Base-by-base conservation (phyloP, 805 yeast genomes). In the Cyberlindnera meyerae region DNA sequence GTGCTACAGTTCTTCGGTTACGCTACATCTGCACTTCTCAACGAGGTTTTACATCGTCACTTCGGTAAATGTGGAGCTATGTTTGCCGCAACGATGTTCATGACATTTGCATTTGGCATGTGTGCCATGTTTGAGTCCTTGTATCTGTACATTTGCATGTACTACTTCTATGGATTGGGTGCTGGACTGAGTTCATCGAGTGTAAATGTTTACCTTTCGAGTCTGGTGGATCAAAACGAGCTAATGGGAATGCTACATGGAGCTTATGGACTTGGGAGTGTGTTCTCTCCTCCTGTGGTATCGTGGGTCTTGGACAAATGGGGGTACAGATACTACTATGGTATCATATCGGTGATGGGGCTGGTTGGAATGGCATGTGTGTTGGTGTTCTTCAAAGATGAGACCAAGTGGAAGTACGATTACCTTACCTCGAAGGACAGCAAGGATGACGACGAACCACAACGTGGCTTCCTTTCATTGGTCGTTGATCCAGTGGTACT, bases 251-350 rank as follows among this genome's bases (percentile, higher is more conserved):
- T 66, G 18, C 62, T 73, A 40, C 93, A 83, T 60, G 89, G 85
- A 1, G 52, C 66, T 12, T 83, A 82, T 55, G 94, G 94, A 1
- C 47, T 76, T 3, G 88, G 89, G 3, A 85, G 88, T 1, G 77
- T 84, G 31, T 44, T 78, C 1, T 70, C 86, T 2, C 89, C 94
- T 2, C 68, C 84, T 14, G 52, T 78, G 21, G 79, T 81, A 3
- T 74, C 85, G 0, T 44, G 51, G 34, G 54, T 65, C 34, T 57
- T 58, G 11, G 46, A 52, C 18, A 48, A 45, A 25, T 58, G 49
- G 15, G 54, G 65, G 5, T 44, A 44, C 27, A 34, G 43, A 29
- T 7, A 17, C 2, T 32, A 40, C 22, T 44, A 44, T 16, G 34
- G 26, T 8, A 24, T 40, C 4, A 18, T 44, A n/a, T n/a, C n/a